A percentile compares a stretch with the other conserved stretches of the same genome.
Evolutionary conservation across 176 grass and related monocot genomes (phyloP).

Genomic region (Aegilops sharonensis): DNA sequence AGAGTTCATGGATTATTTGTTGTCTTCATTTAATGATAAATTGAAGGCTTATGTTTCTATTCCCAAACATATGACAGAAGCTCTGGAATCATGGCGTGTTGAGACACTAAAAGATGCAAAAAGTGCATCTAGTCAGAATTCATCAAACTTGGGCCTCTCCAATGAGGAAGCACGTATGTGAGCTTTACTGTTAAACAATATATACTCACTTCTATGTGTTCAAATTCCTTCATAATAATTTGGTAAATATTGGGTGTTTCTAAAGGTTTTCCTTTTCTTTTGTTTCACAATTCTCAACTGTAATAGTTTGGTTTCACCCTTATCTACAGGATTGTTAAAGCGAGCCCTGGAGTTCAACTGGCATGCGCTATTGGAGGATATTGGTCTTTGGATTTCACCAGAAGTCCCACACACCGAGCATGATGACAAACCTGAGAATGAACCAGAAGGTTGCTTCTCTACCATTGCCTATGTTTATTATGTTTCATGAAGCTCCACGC

Average conservation of each 20-base stretch:
- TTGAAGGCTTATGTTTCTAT: conserved; percentile 13
- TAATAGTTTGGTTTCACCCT: conserved; percentile 24
- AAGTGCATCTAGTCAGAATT: conserved; percentile 38
- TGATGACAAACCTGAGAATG: conserved; percentile 82
- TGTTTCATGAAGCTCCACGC: conserved; percentile 1
- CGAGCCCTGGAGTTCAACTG: conserved; percentile 63
- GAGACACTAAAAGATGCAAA: conserved; percentile 68
- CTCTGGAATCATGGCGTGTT: conserved; percentile 65
- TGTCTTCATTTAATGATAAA: background rate
- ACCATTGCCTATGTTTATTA: background rate
- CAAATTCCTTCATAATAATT: background rate
- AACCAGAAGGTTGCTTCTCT: conserved; percentile 74
- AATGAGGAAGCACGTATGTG: conserved; percentile 64
- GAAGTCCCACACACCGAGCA: conserved; percentile 59
- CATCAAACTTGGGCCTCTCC: conserved; percentile 51
- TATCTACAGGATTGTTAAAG: conserved; percentile 64
- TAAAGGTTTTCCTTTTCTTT: background rate
- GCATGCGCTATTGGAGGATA: conserved; percentile 63
- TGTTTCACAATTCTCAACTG: background rate
- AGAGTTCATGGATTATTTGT: background rate
- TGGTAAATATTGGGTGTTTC: background rate
- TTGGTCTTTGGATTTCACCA: conserved; percentile 76
- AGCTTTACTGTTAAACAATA: background rate
- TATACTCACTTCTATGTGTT: background rate
- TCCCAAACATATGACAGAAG: conserved; percentile 47